Evolutionary conservation across 2,329 filamentous ascomycete species (phyloP).

Genomic region (Ophiostoma sp.): DNA sequence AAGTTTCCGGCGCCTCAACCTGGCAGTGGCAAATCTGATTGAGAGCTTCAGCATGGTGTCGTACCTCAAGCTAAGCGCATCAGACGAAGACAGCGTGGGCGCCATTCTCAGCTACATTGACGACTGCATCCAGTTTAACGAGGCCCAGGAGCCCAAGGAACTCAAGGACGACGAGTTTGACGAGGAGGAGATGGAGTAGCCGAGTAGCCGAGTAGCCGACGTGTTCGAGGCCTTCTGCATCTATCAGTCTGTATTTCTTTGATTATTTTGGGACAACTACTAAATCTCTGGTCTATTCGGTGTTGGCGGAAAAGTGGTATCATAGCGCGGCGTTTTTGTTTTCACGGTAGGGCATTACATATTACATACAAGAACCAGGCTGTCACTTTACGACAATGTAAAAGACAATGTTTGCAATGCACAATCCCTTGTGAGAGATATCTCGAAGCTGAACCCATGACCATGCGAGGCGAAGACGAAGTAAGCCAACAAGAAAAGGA

Average conservation of each 20-base stretch:
- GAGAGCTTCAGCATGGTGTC: slow-evolving; percentile 98
- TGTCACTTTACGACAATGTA: not conserved
- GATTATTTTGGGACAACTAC: not conserved
- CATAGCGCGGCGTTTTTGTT: slow-evolving; percentile 42
- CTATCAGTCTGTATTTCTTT: slow-evolving; percentile 8
- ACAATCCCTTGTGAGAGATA: no score
- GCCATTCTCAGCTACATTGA: slow-evolving; percentile 86
- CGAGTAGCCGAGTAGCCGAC: no score
- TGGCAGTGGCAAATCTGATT: slow-evolving; percentile 82
- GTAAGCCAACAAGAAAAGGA: no score
- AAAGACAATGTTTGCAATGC: not conserved
- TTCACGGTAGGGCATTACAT: not conserved
- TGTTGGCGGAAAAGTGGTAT: slow-evolving; percentile 23
- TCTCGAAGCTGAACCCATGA: no score
- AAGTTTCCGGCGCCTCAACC: slow-evolving; percentile 77
- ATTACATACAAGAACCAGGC: not conserved
- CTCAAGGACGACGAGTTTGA: slow-evolving; percentile 60
- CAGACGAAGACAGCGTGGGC: slow-evolving; percentile 86
- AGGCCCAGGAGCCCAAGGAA: slow-evolving; percentile 86
- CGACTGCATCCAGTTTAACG: slow-evolving; percentile 87
- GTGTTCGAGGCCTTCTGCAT: no score
- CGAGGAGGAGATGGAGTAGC: slow-evolving; percentile 30
- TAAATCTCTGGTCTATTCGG: not conserved
- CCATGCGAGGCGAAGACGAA: no score
- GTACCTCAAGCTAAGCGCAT: slow-evolving; percentile 81